Conservation (phyloP, 257 asterid genomes). For the Jasminum sambac region DNA sequence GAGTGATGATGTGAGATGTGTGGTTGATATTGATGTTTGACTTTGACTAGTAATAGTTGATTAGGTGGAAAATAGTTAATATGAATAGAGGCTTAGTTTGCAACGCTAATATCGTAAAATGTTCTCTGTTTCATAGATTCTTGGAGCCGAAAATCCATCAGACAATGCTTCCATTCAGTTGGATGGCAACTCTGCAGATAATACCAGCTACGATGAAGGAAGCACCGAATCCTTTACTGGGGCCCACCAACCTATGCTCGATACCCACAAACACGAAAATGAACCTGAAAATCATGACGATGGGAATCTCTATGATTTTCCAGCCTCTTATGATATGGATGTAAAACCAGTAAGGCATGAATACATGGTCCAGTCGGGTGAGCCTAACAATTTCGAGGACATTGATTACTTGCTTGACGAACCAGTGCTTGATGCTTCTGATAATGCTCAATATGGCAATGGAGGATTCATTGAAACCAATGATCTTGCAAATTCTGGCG, state of each 20-base stretch:
- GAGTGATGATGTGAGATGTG: too few relatives aligned
- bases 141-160: conserved; percentile 47
- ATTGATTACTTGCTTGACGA: conserved; percentile 62
- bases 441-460: conserved; percentile 42
- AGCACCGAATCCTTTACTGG: conserved; percentile 42
- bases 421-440: conserved; percentile 51
- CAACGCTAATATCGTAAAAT: conserved; percentile 7
- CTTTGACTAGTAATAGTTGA: too few relatives aligned
- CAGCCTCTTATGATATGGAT: conserved; percentile 37
- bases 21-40: too few relatives aligned
- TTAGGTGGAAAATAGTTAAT: too few relatives aligned
- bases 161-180: conserved; percentile 40
- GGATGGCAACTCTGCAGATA: conserved; percentile 35
- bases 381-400: conserved; percentile 40
- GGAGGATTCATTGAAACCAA: conserved; percentile 70
- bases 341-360: conserved; percentile 67
- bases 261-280: conserved; percentile 31
- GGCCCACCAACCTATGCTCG: conserved; percentile 28
- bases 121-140: conserved; percentile 52
- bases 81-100: neutral
- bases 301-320: conserved; percentile 37
- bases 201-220: conserved; percentile 43
- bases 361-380: conserved; percentile 72
- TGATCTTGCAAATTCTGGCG: conserved; percentile 62
- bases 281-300: conserved; percentile 43